Evolutionary conservation across 2,329 filamentous ascomycete species (phyloP), one percentile per base, ranked within the genome.

Genomic region (Fusarium protoensiforme): DNA sequence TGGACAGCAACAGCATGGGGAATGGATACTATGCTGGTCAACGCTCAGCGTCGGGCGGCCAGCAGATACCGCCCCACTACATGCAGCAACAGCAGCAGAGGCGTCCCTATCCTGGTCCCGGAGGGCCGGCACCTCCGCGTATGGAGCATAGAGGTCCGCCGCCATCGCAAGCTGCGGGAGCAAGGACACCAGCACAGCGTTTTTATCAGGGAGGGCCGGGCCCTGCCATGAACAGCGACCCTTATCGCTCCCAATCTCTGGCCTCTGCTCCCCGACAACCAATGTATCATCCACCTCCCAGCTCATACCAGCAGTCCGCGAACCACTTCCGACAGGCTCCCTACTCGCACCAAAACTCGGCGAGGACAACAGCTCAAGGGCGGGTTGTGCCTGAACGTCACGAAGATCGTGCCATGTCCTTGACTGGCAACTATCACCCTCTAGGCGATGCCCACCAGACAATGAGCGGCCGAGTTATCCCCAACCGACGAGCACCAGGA

Each of bases 331-430:
- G 95, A 63, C 93, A 95, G 75, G 91, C 93, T 67, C 92, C 91
- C 33, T 96, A 84, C 65, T 76, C 94, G 79, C 90, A 91, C 75
- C 85, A 84, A 72, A 86, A 89, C 64, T 88, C 91, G 76, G 92
- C 94, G 2, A 89, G 92, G 70, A 97, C 94, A 57, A 99, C 96
- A 4, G 94, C 95, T 10, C 95, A 98, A 81, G 96, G 96, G 35
- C 90, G 96, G 69, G 87, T 96, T 38, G 95, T 99, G 10, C 96
- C 96, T 2, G 95, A 98, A 80, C 91, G 96, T 62, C 93, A 95
- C 70, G 94, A 97, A 78, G 96, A 98, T 82, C 91, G 96, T 66
- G 92, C 96, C 72, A 98, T 98, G 96, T 98, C 96, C 53, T 92
- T 99, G 92, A 96, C 93, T 7, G 94, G 93, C 11, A 93, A 81